Conservation (phyloP, 805 yeast genomes). For the Spathaspora hagerdaliae region DNA sequence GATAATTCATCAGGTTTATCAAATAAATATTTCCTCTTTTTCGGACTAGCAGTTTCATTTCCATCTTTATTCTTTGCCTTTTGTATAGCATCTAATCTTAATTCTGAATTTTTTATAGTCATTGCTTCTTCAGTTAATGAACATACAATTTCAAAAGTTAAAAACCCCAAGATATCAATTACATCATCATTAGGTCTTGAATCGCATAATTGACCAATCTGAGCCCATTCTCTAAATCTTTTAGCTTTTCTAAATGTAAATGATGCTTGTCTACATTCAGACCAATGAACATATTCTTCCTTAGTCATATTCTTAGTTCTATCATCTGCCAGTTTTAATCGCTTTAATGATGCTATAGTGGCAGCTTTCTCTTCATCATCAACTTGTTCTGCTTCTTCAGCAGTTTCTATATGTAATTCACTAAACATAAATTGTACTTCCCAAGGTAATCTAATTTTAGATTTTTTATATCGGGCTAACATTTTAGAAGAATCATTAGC, state of each 20-base stretch:
- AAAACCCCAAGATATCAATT: conserved; percentile 88
- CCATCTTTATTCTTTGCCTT: conserved; percentile 22
- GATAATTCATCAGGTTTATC: conserved; percentile 87
- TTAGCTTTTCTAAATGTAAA: conserved; percentile 94
- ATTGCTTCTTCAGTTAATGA: conserved; percentile 90
- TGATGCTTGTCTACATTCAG: conserved; percentile 96
- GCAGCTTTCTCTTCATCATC: conserved; percentile 93
- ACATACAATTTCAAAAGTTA: conserved; percentile 96
- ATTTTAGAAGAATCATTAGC: conserved; percentile 37
- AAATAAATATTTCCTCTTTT: conserved; percentile 56
- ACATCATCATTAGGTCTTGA: conserved; percentile 94
- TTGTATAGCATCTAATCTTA: conserved; percentile 37
- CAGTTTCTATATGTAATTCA: conserved; percentile 79
- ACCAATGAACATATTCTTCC: conserved; percentile 98
- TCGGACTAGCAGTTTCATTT: conserved; percentile 18
- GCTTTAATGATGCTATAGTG: conserved; percentile 77
- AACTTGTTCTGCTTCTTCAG: conserved; percentile 52
- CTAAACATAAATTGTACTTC: conserved; percentile 90
- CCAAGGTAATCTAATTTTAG: conserved; percentile 88
- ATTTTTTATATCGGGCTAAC: conserved; percentile 57
- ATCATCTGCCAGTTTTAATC: conserved; percentile 90
- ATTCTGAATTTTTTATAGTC: conserved; percentile 68
- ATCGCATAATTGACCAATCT: conserved; percentile 76
- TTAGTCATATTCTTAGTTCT: conserved; percentile 90
- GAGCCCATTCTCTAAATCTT: conserved; percentile 95